Conservation (phyloP, 345 rosid species). For the Anastatica hierochuntica region DNA sequence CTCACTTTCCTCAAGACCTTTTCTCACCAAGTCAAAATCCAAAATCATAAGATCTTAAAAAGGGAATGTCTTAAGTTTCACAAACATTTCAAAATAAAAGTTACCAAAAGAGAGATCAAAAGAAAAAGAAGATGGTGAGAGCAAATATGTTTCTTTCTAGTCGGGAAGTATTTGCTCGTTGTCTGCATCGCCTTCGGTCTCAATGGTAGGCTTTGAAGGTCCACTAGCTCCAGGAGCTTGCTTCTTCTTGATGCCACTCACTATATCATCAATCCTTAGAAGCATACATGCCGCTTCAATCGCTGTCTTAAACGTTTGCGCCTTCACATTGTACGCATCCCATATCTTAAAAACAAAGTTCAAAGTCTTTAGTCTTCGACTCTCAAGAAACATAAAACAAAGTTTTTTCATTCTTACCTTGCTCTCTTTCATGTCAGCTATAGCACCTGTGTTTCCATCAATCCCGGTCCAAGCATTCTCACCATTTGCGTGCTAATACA, state of each 20-base stretch:
- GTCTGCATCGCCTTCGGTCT: constrained; percentile 91
- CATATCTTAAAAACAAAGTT: constrained; percentile 40
- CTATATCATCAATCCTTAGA: constrained; percentile 86
- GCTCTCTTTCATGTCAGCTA: constrained; percentile 80
- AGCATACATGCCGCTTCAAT: constrained; percentile 96
- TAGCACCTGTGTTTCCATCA: neutral
- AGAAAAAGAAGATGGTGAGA: too few species aligned
- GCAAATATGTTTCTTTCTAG: too few species aligned
- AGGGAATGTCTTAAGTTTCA: too few species aligned
- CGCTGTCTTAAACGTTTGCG: constrained; percentile 89
- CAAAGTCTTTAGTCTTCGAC: neutral
- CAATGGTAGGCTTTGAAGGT: constrained; percentile 62
- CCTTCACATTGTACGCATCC: constrained; percentile 95
- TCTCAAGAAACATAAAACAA: neutral
- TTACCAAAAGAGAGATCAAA: too few species aligned
- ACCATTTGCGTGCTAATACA: neutral
- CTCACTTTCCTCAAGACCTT: neutral
- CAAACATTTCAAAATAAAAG: too few species aligned
- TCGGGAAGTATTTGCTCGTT: constrained; percentile 87
- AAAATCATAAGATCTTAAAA: neutral
- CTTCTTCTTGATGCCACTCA: constrained; percentile 94
- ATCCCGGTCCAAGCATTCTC: too few species aligned
- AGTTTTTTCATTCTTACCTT: constrained; percentile 40
- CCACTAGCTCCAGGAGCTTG: constrained; percentile 75
- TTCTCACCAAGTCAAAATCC: neutral